phyloP scores from a whole-genome alignment of 169 alveolate genomes.

The Amoebophrya sp. region DNA sequence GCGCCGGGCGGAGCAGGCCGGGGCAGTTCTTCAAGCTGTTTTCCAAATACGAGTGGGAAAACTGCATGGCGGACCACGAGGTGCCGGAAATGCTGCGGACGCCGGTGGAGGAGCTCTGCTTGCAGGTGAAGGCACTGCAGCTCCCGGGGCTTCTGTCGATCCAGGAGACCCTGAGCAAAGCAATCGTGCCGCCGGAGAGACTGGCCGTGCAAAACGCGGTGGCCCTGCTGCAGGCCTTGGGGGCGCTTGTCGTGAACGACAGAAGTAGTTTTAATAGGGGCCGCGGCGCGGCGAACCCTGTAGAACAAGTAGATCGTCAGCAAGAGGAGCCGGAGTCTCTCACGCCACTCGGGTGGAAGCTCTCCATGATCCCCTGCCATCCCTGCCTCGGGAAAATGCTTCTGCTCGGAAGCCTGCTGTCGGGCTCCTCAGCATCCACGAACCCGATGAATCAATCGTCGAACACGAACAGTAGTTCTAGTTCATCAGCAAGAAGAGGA shows the following conservation, averaged over 20 bases:
- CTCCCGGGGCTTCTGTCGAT: not conserved
- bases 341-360: not conserved
- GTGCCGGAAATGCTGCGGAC: not conserved
- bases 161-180: not conserved
- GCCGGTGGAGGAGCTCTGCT: constrained; percentile 17
- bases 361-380: not conserved
- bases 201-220: not conserved
- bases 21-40: not conserved
- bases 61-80: not conserved
- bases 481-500: no score
- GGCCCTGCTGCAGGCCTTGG: not conserved
- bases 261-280: no score
- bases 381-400: not conserved
- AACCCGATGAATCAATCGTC: no score
- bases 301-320: no score
- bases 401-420: not conserved
- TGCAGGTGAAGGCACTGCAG: not conserved
- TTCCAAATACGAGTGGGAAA: not conserved
- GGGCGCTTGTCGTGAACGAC: no score
- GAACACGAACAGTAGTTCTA: no score
- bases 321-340: not conserved
- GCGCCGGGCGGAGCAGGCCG: not conserved
- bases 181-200: not conserved
- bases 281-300: no score
- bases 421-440: no score